These are phyloP conservation scores for Bonia amplexicaulis DNA, from an alignment of 176 grass and related monocot species.

Conservation along the genomic window DNA sequence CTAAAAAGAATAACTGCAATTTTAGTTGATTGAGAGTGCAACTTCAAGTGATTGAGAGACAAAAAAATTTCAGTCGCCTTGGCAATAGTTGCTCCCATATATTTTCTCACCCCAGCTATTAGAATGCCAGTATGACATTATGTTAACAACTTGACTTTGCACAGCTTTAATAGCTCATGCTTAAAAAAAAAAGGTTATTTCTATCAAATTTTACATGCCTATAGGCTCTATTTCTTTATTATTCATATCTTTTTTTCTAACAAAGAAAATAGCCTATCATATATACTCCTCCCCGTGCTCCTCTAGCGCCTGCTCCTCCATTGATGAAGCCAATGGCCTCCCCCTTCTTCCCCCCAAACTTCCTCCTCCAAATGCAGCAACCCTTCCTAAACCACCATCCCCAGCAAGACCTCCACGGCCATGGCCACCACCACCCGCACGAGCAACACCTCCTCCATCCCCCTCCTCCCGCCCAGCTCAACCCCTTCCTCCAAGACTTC, in stretches of 20 bases:
- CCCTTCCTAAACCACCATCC: conserved; percentile 33
- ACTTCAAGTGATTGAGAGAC: no score
- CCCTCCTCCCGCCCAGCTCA: neutral
- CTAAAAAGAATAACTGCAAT: no score
- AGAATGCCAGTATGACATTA: neutral
- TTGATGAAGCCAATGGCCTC: conserved; percentile 52
- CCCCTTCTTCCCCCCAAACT: conserved; percentile 75
- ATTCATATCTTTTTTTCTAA: neutral
- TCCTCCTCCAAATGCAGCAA: conserved; percentile 77
- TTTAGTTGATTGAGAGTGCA: no score
- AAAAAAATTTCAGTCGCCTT: no score
- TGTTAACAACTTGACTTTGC: neutral
- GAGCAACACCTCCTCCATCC: conserved; percentile 16
- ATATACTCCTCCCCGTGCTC: conserved; percentile 25
- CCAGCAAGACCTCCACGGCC: neutral
- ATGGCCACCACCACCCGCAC: neutral
- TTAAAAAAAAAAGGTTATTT: neutral
- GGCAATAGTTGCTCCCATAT: no score
- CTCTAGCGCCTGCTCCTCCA: neutral
- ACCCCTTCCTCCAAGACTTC: conserved; percentile 42
- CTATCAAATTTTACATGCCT: neutral
- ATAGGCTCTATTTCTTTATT: neutral
- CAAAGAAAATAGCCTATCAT: neutral
- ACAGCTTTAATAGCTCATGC: neutral
- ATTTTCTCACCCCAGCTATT: neutral